These are phyloP conservation scores for Coniochaeta pulveracea DNA, from an alignment of 2,329 filamentous ascomycete species.

Conservation along the genomic window DNA sequence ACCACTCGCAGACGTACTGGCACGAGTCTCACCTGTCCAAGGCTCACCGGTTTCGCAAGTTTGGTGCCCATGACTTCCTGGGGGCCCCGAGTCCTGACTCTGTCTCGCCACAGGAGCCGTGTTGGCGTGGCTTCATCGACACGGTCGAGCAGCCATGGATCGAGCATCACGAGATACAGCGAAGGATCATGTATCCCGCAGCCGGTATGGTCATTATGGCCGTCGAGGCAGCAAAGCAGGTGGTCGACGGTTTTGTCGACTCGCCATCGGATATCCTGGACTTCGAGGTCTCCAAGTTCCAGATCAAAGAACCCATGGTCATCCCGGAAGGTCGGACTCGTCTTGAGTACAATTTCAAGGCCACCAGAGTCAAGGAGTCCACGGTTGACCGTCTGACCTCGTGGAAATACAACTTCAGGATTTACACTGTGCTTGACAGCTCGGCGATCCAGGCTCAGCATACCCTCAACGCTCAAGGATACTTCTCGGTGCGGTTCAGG, in stretches of 20 bases:
- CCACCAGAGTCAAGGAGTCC: constrained; percentile 18
- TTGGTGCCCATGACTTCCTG: constrained; percentile 37
- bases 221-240: constrained; percentile 15
- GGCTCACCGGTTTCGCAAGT: constrained; percentile 30
- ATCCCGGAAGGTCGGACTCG: constrained; percentile 33
- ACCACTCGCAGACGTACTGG: constrained; percentile 40
- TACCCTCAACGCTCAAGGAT: constrained; percentile 24
- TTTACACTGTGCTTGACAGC: constrained; percentile 26
- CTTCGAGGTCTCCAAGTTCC: constrained; percentile 32
- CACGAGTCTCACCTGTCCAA: constrained; percentile 35
- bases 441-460: constrained; percentile 22
- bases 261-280: constrained; percentile 15
- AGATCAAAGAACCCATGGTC: constrained; percentile 38
- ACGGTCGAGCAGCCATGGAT: constrained; percentile 19
- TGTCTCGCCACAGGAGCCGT: constrained; percentile 27
- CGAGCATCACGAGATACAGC: constrained; percentile 18
- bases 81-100: constrained; percentile 32
- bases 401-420: constrained; percentile 24
- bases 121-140: constrained; percentile 35
- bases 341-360: constrained; percentile 36
- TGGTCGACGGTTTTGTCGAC: constrained; percentile 6
- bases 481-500: constrained; percentile 16
- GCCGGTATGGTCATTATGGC: constrained; percentile 19
- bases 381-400: constrained; percentile 6
- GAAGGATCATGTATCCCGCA: constrained; percentile 17